Evolutionary conservation across 2,329 filamentous ascomycete genomes (phyloP).

Genomic region (Alternaria dauci): DNA sequence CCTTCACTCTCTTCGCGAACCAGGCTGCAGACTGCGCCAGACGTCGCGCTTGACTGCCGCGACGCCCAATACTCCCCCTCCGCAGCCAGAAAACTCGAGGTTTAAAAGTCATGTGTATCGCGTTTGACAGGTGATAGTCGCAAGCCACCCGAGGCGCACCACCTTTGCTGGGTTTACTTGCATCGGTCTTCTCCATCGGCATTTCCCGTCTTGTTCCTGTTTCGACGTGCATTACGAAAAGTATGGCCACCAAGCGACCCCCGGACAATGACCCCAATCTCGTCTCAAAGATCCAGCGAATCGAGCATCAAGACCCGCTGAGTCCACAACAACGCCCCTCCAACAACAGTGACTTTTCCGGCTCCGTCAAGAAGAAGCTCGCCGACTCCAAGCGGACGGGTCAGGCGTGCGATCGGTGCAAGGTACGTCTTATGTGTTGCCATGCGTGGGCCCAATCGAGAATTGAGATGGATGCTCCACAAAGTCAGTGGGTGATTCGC

Average conservation of each 20-base stretch:
- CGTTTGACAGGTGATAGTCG: constrained; percentile 20
- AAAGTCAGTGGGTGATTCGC: not conserved
- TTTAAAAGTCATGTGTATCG: constrained; percentile 18
- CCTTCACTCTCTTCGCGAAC: constrained; percentile 1
- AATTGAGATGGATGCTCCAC: not conserved
- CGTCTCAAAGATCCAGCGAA: constrained; percentile 45
- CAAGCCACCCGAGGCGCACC: constrained; percentile 24
- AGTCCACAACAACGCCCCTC: constrained; percentile 31
- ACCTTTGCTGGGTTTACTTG: constrained; percentile 15
- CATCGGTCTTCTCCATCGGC: constrained; percentile 17
- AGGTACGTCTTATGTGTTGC: constrained; percentile 57
- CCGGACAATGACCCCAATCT: constrained; percentile 32
- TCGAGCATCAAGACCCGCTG: constrained; percentile 36
- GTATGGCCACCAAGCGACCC: constrained; percentile 40
- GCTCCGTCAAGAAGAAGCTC: constrained; percentile 60
- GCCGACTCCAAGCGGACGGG: constrained; percentile 70
- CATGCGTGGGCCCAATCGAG: not conserved
- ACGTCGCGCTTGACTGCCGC: constrained; percentile 1
- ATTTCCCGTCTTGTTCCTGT: constrained; percentile 18
- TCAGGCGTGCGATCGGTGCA: constrained; percentile 89
- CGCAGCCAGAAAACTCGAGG: not conserved
- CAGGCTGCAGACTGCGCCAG: constrained; percentile 4
- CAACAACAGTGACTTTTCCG: constrained; percentile 46
- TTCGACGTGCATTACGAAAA: constrained; percentile 18
- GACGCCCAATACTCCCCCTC: not conserved